Conservation (phyloP, 768 basidiomycete genomes). For the Leucocoprinus leucothites region DNA sequence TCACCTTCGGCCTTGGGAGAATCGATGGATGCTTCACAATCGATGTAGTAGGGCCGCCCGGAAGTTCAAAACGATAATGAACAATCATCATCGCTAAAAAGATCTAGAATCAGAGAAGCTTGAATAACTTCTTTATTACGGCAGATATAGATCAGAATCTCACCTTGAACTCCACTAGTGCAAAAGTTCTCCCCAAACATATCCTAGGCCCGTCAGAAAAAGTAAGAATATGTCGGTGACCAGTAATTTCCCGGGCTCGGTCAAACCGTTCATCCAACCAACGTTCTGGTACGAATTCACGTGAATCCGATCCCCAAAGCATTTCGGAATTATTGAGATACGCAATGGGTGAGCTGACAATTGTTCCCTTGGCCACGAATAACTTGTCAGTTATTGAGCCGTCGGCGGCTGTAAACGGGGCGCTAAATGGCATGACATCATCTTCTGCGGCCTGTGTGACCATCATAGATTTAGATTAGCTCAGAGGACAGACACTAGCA, state of each 20-base stretch:
- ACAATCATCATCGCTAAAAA: constrained; percentile 43
- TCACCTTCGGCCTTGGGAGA: constrained; percentile 37
- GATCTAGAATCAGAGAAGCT: constrained; percentile 23
- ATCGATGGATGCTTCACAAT: constrained; percentile 33
- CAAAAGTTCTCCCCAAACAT: constrained; percentile 49
- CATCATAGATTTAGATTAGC: too few species aligned
- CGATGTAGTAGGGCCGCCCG: constrained; percentile 35
- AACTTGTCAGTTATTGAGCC: constrained; percentile 39
- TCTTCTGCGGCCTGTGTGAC: constrained; percentile 41
- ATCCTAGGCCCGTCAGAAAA: constrained; percentile 51
- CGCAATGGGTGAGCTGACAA: constrained; percentile 38
- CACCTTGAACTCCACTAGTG: constrained; percentile 43
- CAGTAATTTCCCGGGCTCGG: constrained; percentile 39
- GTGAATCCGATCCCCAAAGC: constrained; percentile 61
- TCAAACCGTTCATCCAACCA: constrained; percentile 45
- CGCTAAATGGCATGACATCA: constrained; percentile 55
- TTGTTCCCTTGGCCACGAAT: constrained; percentile 44
- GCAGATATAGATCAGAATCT: background rate
- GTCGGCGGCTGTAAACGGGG: constrained; percentile 40
- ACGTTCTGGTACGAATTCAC: constrained; percentile 58
- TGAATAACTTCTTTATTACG: too few species aligned
- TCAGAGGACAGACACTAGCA: too few species aligned
- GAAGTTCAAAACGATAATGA: constrained; percentile 37
- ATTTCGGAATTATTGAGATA: constrained; percentile 47
- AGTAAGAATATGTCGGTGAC: constrained; percentile 46